These are phyloP conservation scores for Aspergillus fructus DNA, from an alignment of 2,329 filamentous ascomycete species.

Conservation along the genomic window DNA sequence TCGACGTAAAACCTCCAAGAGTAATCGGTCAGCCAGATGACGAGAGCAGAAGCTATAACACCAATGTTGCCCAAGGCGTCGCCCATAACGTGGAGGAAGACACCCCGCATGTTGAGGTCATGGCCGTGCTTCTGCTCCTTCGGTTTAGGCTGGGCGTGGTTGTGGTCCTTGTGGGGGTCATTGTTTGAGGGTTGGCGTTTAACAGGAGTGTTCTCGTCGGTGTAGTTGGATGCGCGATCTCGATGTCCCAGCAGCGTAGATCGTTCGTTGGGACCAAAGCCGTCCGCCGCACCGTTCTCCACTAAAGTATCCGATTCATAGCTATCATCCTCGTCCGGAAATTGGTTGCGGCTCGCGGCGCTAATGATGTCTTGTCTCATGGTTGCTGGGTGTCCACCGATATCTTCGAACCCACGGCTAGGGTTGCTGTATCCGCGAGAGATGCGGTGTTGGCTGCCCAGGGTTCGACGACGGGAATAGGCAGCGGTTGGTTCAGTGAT, in stretches of 20 bases:
- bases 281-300: constrained; percentile 52
- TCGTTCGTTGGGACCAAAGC: constrained; percentile 49
- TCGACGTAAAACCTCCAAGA: constrained; percentile 84
- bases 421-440: constrained; percentile 50
- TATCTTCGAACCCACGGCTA: constrained; percentile 62
- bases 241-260: constrained; percentile 42
- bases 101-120: constrained; percentile 87
- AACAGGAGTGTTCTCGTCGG: constrained; percentile 25
- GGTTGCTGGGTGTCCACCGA: constrained; percentile 84
- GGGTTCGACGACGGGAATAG: constrained; percentile 27
- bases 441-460: constrained; percentile 26
- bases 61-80: constrained; percentile 50
- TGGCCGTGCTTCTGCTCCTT: constrained; percentile 55
- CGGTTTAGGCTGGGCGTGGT: constrained; percentile 72
- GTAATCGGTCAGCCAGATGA: constrained; percentile 89
- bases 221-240: constrained; percentile 37
- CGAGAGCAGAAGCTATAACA: constrained; percentile 64
- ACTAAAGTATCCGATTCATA: constrained; percentile 55
- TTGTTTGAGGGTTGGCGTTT: constrained; percentile 18
- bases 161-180: constrained; percentile 67
- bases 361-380: constrained; percentile 96
- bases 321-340: constrained; percentile 56
- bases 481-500: constrained; percentile 29
- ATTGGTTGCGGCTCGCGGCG: constrained; percentile 68
- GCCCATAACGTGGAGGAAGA: constrained; percentile 62